Base-by-base conservation (phyloP, 75 land plant species). In the Adiantum capillusveneris region DNA sequence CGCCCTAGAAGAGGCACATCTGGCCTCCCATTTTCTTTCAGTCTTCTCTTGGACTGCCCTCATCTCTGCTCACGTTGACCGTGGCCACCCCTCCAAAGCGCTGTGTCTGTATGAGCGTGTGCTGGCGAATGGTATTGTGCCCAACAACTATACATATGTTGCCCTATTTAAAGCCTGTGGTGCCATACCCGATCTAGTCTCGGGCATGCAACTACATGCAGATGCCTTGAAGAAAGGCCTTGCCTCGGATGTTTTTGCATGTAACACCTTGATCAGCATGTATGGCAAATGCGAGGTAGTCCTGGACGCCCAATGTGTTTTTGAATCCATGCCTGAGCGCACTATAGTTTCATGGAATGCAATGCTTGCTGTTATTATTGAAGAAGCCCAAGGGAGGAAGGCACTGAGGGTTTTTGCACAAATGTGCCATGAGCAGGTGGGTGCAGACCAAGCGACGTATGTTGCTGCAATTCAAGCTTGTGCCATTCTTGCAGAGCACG, bases 31-130 rank as follows among this genome's bases (percentile, higher is more conserved):
- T n/a, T 46, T 5, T 14, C 5, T 5, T 6, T 46, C 50, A 37
- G 73, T 51, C 29, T 63, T 62, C 55, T 62, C 73, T 0, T 70
- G 66, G 66, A 70, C 63, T 43, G 56, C 56, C 55, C 50, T 70
- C 56, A 57, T 70, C 55, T 54, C 29, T 26, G 53, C 46, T 13
- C 44, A 44, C 7, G 31, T 30, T 14, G 44, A 62, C 14, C 44
- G 0, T 20, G 53, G 42, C 17, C 25, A 25, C 22, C 48, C 56
- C 11, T 27, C 36, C 13, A 34, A 48, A n/a, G 58, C 56, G 22
- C 52, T 69, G 22, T 0, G 0, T 1, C 49, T 46, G 58, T 58
- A 62, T 37, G 56, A 57, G 31, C n/a, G 28, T 1, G 57, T 70
- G 73, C 55, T 64, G 5, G 58, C 20, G 2, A 21, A 22, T 3